phyloP scores from a whole-genome alignment of 257 asterid species.

The Solanum sejunctum region DNA sequence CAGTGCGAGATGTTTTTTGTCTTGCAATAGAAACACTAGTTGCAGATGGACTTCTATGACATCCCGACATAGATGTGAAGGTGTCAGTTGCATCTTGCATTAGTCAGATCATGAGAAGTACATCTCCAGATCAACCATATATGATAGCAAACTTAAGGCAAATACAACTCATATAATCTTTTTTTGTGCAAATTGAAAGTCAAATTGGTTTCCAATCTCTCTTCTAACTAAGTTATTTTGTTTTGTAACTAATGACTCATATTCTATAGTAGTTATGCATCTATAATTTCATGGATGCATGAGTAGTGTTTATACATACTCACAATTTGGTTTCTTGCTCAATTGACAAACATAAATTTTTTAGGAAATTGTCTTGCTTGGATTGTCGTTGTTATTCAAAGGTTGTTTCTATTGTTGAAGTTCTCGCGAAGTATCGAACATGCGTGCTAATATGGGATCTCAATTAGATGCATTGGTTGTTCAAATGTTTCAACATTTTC shows the following conservation, averaged over 20 bases:
- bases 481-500: slow-evolving; percentile 3
- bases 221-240: neutral
- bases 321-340: neutral
- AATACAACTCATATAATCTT: neutral
- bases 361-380: slow-evolving; percentile 1
- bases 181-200: neutral
- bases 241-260: neutral
- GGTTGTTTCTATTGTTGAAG: neutral
- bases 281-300: neutral
- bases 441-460: slow-evolving; percentile 7
- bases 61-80: slow-evolving; percentile 10
- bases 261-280: neutral
- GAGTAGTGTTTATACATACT: neutral
- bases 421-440: neutral
- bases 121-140: slow-evolving; percentile 19
- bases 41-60: slow-evolving; percentile 9
- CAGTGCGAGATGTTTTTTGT: neutral
- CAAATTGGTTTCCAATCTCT: neutral
- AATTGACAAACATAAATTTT: slow-evolving; percentile 3
- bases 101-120: slow-evolving; percentile 6
- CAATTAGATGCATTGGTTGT: neutral
- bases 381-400: slow-evolving; percentile 5
- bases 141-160: slow-evolving; percentile 4
- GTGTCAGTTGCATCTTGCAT: slow-evolving; percentile 19
- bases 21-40: slow-evolving; percentile 6